These are phyloP conservation scores for Xylariaceae sp. DNA, from an alignment of 2,329 filamentous ascomycete species.

Conservation along the genomic window DNA sequence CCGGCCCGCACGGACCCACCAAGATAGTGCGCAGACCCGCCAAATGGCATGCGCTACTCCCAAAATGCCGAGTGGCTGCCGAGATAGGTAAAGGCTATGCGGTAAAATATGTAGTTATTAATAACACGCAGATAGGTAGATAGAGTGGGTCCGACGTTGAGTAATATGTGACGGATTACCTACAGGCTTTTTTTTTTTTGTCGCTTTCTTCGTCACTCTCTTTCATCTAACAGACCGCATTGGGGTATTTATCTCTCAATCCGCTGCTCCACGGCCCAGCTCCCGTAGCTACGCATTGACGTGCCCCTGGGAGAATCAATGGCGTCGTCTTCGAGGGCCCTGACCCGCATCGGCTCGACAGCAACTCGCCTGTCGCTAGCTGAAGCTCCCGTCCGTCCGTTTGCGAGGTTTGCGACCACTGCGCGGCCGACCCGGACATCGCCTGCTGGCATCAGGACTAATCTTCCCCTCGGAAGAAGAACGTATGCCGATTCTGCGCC, in stretches of 20 bases:
- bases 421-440: conserved; percentile 27
- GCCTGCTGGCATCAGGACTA: conserved; percentile 33
- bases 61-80: too few species aligned
- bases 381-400: conserved; percentile 27
- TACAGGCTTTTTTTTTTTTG: conserved; percentile 6
- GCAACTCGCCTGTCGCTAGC: conserved; percentile 26
- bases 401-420: conserved; percentile 27
- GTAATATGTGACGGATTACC: not conserved
- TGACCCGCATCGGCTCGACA: conserved; percentile 32
- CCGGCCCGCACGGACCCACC: too few species aligned
- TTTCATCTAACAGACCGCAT: not conserved
- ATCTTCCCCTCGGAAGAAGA: conserved; percentile 36
- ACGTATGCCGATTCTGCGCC: conserved; percentile 48
- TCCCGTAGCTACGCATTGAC: conserved; percentile 20
- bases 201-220: conserved; percentile 1
- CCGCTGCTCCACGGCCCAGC: conserved; percentile 8
- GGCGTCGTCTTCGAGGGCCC: conserved; percentile 43
- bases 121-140: too few species aligned
- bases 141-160: not conserved
- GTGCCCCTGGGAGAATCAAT: conserved; percentile 32
- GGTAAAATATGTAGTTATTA: not conserved
- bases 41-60: too few species aligned
- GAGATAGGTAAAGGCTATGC: too few species aligned
- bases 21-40: too few species aligned
- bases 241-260: not conserved